Percentiles rank a stretch among this genome's conserved stretches.
These are phyloP conservation scores for Epichloe hybrida DNA, from an alignment of 2,329 filamentous ascomycete species.

Conservation along the genomic window DNA sequence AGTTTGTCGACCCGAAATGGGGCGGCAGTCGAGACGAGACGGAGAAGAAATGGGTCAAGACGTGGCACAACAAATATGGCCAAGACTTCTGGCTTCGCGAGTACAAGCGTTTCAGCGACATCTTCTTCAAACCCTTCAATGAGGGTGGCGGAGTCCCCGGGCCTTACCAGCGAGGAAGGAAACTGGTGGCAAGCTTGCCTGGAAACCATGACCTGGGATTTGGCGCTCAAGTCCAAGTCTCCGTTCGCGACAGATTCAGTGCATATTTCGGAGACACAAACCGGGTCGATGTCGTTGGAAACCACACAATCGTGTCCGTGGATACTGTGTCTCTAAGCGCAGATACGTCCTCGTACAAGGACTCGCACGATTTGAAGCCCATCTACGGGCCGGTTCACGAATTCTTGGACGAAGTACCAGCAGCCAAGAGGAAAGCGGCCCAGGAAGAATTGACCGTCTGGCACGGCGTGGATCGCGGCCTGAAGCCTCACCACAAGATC, in stretches of 20 bases:
- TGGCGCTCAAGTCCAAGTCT: conserved; percentile 66
- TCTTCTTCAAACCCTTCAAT: conserved; percentile 65
- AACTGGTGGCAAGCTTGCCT: conserved; percentile 72
- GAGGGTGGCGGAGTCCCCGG: conserved; percentile 39
- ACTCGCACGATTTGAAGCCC: conserved; percentile 36
- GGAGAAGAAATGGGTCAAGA: conserved; percentile 43
- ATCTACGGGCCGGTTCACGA: conserved; percentile 67
- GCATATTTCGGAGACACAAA: conserved; percentile 88
- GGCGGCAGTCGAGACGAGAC: conserved; percentile 34
- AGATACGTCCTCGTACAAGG: conserved; percentile 36
- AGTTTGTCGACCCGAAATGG: conserved; percentile 46
- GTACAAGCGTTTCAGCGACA: conserved; percentile 70
- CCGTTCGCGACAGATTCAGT: conserved; percentile 71
- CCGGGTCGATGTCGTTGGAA: conserved; percentile 78
- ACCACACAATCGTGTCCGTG: conserved; percentile 88
- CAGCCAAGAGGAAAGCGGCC: conserved; percentile 52
- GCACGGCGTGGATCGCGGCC: conserved; percentile 43
- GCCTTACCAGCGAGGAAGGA: conserved; percentile 52
- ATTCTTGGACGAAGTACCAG: conserved; percentile 58
- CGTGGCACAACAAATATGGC: conserved; percentile 63
- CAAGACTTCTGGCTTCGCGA: conserved; percentile 77
- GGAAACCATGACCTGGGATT: conserved; percentile 96
- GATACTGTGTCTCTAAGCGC: conserved; percentile 84
- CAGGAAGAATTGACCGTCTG: conserved; percentile 54
- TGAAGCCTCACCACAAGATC: conserved; percentile 43